A percentile compares a stretch with the other conserved stretches of the same genome.
These are phyloP conservation scores for Salmacisia buchloeana DNA, from an alignment of 1,284 basidiomycete species.

Conservation along the genomic window DNA sequence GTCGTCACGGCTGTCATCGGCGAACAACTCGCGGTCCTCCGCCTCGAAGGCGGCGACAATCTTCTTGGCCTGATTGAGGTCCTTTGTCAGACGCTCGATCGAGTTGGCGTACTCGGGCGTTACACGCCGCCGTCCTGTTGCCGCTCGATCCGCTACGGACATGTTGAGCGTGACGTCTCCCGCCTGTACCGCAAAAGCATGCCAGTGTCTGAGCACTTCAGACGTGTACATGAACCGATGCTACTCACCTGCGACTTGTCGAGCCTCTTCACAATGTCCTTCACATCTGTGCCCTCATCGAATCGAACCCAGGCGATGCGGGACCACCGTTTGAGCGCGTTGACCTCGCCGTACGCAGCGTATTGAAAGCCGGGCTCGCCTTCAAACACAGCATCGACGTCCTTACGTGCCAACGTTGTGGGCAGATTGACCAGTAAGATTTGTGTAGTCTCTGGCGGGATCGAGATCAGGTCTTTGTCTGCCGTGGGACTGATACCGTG, in stretches of 20 bases:
- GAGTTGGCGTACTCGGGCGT: slow-evolving; percentile 37
- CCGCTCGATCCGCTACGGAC: slow-evolving; percentile 31
- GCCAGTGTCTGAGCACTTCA: neutral
- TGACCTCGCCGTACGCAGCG: slow-evolving; percentile 41
- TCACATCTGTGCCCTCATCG: slow-evolving; percentile 30
- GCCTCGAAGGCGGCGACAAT: slow-evolving; percentile 27
- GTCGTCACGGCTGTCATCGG: too few species aligned
- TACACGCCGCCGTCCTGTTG: slow-evolving; percentile 32
- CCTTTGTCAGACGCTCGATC: slow-evolving; percentile 29
- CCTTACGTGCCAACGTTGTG: slow-evolving; percentile 24
- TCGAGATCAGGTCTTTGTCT: slow-evolving; percentile 24
- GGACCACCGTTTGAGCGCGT: slow-evolving; percentile 32
- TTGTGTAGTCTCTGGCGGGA: slow-evolving; percentile 31
- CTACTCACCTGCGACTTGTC: slow-evolving; percentile 14
- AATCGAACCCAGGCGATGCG: slow-evolving; percentile 44
- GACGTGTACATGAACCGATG: neutral
- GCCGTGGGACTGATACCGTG: neutral
- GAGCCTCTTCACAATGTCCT: slow-evolving; percentile 26
- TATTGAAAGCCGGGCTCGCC: slow-evolving; percentile 37
- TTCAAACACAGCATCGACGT: slow-evolving; percentile 31
- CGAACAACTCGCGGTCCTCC: slow-evolving; percentile 34
- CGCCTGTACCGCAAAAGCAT: slow-evolving; percentile 17
- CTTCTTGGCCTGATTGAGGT: slow-evolving; percentile 32
- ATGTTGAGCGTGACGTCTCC: slow-evolving; percentile 35
- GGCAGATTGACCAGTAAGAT: slow-evolving; percentile 38